These are phyloP conservation scores for Diaporthe helianthi DNA, from an alignment of 2,329 filamentous ascomycete genomes.

Conservation along the genomic window DNA sequence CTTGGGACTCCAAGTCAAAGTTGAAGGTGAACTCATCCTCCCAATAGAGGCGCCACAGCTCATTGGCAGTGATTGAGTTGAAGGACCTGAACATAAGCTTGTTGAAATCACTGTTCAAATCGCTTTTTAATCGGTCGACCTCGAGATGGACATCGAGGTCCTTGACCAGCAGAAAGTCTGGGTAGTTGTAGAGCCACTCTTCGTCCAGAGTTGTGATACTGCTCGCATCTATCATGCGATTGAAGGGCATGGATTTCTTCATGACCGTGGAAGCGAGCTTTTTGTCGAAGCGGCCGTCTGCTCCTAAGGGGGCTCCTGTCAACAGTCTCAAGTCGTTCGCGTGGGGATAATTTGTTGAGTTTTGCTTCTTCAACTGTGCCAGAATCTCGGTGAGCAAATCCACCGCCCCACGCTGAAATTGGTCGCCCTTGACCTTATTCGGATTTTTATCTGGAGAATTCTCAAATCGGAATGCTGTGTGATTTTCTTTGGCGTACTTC, in stretches of 20 bases:
- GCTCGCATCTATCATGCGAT: background rate
- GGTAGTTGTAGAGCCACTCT: background rate
- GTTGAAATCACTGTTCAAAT: background rate
- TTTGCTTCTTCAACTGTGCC: background rate
- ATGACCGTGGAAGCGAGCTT: background rate
- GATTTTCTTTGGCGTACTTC: background rate
- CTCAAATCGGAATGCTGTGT: background rate
- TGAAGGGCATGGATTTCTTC: background rate
- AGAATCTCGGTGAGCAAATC: background rate
- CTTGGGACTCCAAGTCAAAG: no score
- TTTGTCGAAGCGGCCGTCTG: background rate
- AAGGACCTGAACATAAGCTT: no score
- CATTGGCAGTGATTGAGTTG: no score
- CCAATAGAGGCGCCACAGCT: no score
- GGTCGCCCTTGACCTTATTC: no score
- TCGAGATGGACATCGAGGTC: background rate
- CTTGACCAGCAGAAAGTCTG: background rate
- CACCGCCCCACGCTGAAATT: background rate
- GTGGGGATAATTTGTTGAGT: background rate
- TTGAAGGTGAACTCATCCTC: no score
- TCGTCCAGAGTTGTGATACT: background rate
- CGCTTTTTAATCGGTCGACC: no score
- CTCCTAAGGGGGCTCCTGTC: background rate
- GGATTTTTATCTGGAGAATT: no score
- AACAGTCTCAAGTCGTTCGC: background rate